These are phyloP conservation scores for Spathaspora sp. DNA, from an alignment of 1,139 yeast genomes.

Conservation along the genomic window DNA sequence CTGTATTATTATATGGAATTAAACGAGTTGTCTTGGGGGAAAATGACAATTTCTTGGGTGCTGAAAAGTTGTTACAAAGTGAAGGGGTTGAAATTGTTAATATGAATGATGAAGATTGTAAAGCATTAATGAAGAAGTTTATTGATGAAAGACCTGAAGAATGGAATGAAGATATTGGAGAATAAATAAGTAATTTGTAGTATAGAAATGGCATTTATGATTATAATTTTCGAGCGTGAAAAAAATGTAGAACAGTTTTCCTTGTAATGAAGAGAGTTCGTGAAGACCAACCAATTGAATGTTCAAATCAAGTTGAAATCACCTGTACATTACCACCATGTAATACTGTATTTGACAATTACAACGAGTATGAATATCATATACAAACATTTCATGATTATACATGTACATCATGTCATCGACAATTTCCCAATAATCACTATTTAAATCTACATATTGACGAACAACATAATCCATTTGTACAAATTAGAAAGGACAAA, in stretches of 20 bases:
- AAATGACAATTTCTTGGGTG: conserved; percentile 74
- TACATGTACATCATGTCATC: conserved; percentile 42
- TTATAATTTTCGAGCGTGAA: neutral
- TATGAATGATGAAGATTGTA: conserved; percentile 65
- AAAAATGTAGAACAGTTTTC: neutral
- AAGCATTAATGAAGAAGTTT: conserved; percentile 70
- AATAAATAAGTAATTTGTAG: conserved; percentile 20
- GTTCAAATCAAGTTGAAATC: conserved; percentile 4
- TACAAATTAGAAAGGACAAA: conserved; percentile 29
- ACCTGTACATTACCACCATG: conserved; percentile 17
- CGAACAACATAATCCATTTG: conserved; percentile 55
- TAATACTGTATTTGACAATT: conserved; percentile 15
- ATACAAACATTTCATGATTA: conserved; percentile 22
- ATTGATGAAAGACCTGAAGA: conserved; percentile 74
- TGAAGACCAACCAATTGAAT: neutral
- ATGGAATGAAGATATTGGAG: conserved; percentile 92
- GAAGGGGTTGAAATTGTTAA: conserved; percentile 78
- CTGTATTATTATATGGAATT: conserved; percentile 83
- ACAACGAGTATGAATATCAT: conserved; percentile 31
- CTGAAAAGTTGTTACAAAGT: conserved; percentile 64
- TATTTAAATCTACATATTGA: conserved; percentile 48
- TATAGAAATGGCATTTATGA: neutral
- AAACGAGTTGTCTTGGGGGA: conserved; percentile 88
- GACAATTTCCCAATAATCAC: conserved; percentile 38
- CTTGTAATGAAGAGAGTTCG: neutral